Base-by-base conservation (phyloP, 116 monocot genomes). In the Iris pallida region DNA sequence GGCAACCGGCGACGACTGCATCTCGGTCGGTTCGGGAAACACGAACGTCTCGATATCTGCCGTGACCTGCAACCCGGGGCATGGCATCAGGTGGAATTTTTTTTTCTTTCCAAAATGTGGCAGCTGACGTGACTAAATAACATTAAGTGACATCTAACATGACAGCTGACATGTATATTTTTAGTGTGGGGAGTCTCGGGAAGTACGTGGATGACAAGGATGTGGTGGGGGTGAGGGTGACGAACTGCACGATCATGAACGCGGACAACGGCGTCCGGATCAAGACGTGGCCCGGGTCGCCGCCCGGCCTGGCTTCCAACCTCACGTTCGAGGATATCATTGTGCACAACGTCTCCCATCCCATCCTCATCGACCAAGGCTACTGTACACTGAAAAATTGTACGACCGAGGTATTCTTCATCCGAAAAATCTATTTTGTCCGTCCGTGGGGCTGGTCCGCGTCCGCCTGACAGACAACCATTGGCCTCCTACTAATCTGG, bases 301-400 rank as follows among this genome's bases (percentile, higher is more conserved):
- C 16, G 44, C 13, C 52, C 4, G 64, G 73, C 20, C 18, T 42
- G 4, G 84, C 68, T 4, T 77, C 61, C 2, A 18, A 77, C 20
- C 47, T 84, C 16, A 59, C 64, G 6, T 84, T 76, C 45, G 74
- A 78, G 18, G 57, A 78, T 41, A 63, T 81, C 8, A 55, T 63
- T 5, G 53, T 75, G 78, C 6, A 67, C 4, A 75, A 81, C 65
- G 85, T 85, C 45, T 40, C 73, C 19, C 73, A 75, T 56, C 81
- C 85, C 5, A 85, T 85, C 42, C 71, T 85, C 71, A 85, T 85
- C 8, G 85, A 85, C 18, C 85, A 85, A 20, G 45, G 68, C 7
- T 85, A 85, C 16, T 81, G 81, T 51, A 81, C 85, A 8, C 19
- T 40, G 12, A 30, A 19, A 4, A 6, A 65, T 4, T 71, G 76